Evolutionary conservation across 768 basidiomycete genomes (phyloP).

Genomic region (Pseudohyphozyma bogoriensis): DNA sequence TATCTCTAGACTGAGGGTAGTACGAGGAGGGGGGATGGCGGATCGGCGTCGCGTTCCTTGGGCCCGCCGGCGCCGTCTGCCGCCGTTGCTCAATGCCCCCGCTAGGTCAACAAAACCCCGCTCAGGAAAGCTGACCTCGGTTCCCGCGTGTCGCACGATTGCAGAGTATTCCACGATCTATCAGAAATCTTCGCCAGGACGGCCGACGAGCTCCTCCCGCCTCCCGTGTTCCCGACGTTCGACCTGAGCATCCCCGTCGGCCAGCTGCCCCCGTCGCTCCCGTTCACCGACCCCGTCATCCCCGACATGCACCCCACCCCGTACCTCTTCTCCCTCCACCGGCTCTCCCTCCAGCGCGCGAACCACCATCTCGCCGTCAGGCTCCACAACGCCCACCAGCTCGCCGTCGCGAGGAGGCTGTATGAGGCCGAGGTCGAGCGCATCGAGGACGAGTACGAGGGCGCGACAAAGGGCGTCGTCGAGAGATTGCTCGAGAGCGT

Average conservation of each 20-base stretch:
- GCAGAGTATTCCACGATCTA: slow-evolving; percentile 26
- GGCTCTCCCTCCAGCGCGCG: slow-evolving; percentile 39
- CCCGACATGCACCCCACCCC: slow-evolving; percentile 30
- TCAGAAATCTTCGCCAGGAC: slow-evolving; percentile 28
- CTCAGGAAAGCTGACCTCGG: too few relatives aligned
- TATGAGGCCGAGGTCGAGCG: slow-evolving; percentile 41
- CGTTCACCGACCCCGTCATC: slow-evolving; percentile 27
- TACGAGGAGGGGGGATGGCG: background rate
- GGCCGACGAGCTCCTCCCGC: slow-evolving; percentile 25
- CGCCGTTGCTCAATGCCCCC: too few relatives aligned
- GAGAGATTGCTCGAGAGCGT: slow-evolving; percentile 39
- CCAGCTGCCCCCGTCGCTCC: slow-evolving; percentile 23
- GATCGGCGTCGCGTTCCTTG: background rate
- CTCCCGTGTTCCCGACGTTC: slow-evolving; percentile 27
- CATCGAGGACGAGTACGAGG: slow-evolving; percentile 42
- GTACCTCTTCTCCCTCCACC: slow-evolving; percentile 39
- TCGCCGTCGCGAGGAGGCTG: slow-evolving; percentile 36
- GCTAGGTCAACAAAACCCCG: too few relatives aligned
- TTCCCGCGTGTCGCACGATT: too few relatives aligned
- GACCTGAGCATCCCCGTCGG: slow-evolving; percentile 21
- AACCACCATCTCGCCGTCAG: slow-evolving; percentile 38
- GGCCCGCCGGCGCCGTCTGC: background rate
- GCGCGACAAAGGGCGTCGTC: slow-evolving; percentile 39
- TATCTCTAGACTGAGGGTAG: background rate
- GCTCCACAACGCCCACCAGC: slow-evolving; percentile 40